A percentile compares a stretch with the other conserved stretches of the same genome.
phyloP scores from a whole-genome alignment of 208 protist species.

The Strigomonas oncopelti region DNA sequence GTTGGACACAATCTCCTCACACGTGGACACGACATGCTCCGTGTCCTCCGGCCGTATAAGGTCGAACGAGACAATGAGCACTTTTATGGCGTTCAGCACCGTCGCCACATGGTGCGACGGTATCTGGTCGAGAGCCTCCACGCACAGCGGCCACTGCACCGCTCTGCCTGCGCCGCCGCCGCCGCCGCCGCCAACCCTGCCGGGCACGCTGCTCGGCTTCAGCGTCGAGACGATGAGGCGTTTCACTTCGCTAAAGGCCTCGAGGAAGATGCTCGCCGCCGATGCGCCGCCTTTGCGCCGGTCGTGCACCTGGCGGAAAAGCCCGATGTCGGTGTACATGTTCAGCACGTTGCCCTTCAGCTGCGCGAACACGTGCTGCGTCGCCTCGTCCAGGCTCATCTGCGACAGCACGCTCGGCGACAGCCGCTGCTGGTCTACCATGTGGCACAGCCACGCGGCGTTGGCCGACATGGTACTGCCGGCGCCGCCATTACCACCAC shows the following conservation, averaged over 20 bases:
- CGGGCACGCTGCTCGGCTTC: conserved; percentile 22
- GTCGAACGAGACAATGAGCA: conserved; percentile 78
- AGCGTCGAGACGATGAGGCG: conserved; percentile 51
- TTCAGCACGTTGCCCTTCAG: conserved; percentile 87
- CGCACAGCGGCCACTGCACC: conserved; percentile 66
- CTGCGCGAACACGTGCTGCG: conserved; percentile 75
- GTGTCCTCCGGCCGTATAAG: conserved; percentile 53
- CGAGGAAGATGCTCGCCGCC: conserved; percentile 68
- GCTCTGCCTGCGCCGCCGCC: conserved; percentile 11
- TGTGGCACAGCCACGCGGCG: conserved; percentile 31
- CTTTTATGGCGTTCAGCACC: conserved; percentile 77
- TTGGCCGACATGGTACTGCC: conserved; percentile 32
- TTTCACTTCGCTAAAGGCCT: conserved; percentile 80
- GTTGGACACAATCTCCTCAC: conserved; percentile 78
- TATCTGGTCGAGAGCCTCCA: conserved; percentile 64
- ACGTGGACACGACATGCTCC: conserved; percentile 37
- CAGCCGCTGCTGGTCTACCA: conserved; percentile 60
- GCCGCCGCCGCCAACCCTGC: conserved; percentile 9
- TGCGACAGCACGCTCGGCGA: conserved; percentile 62
- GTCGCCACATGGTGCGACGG: conserved; percentile 69
- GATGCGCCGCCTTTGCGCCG: conserved; percentile 46
- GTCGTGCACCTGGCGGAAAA: conserved; percentile 80
- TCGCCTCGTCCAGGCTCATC: conserved; percentile 55
- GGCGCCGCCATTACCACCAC: not conserved
- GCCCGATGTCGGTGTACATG: conserved; percentile 76